Conservation (phyloP, 208 protist species). For the Leishmania lainsoni region DNA sequence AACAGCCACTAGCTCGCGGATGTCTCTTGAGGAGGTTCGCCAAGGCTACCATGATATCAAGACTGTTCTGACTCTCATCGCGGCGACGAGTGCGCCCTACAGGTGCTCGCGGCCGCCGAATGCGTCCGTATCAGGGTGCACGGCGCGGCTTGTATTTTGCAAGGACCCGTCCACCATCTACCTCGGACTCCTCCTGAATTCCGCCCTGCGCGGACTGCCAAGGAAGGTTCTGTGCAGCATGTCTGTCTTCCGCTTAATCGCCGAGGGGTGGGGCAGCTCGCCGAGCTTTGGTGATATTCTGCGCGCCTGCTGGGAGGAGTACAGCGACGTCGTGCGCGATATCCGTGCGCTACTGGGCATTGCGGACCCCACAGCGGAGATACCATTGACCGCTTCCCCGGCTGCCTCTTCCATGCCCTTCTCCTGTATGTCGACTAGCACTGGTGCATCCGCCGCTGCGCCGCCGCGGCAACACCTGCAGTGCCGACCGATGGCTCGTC, state of each 20-base stretch:
- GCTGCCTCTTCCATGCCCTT: neutral
- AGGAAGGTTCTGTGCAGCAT: conserved; percentile 52
- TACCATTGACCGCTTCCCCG: neutral
- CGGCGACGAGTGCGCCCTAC: conserved; percentile 64
- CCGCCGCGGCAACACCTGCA: neutral
- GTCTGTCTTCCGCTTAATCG: conserved; percentile 59
- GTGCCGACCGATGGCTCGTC: neutral
- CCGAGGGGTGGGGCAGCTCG: conserved; percentile 71
- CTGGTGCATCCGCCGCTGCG: neutral
- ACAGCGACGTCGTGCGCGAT: conserved; percentile 34
- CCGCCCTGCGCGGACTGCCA: conserved; percentile 36
- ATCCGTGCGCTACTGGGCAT: conserved; percentile 21
- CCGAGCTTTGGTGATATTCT: conserved; percentile 57
- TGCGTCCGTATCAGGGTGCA: conserved; percentile 47
- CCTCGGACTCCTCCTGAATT: conserved; percentile 73
- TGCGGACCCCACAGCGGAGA: neutral
- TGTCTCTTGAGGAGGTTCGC: conserved; percentile 19
- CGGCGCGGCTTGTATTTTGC: conserved; percentile 67
- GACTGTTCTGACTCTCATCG: conserved; percentile 53
- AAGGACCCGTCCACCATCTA: conserved; percentile 78
- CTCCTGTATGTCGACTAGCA: conserved; percentile 7
- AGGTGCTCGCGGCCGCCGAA: conserved; percentile 51
- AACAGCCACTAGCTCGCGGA: neutral
- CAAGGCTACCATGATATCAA: conserved; percentile 50
- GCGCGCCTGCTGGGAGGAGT: conserved; percentile 42